These are phyloP conservation scores for Speleostelium caveatum DNA, from an alignment of 78 protist genomes.

Conservation along the genomic window DNA sequence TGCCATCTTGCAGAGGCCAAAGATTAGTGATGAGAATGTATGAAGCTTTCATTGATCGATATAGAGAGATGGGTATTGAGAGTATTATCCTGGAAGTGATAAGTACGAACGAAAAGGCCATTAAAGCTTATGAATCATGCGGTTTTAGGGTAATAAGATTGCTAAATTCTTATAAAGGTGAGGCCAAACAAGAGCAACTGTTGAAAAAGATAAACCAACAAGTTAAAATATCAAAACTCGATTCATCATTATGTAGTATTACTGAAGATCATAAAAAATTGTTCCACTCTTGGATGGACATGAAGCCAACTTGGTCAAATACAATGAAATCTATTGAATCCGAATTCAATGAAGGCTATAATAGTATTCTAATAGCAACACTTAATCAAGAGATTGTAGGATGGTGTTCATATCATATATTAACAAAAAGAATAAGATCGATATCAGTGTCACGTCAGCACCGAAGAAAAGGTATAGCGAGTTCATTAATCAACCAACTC, in stretches of 20 bases:
- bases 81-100: conserved; percentile 9
- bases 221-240: no score
- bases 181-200: neutral
- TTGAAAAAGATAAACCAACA: neutral
- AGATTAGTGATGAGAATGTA: neutral
- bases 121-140: conserved; percentile 1
- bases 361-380: neutral
- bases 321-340: neutral
- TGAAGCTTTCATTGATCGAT: neutral
- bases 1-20: conserved; percentile 15
- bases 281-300: neutral
- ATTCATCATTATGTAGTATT: neutral
- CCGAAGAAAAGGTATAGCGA: conserved; percentile 20
- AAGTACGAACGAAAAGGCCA: neutral
- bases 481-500: neutral
- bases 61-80: neutral
- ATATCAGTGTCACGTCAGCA: neutral
- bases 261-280: neutral
- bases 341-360: neutral
- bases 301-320: conserved; percentile 1
- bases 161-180: neutral
- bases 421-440: conserved; percentile 4
- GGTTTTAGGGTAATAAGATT: neutral
- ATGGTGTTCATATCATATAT: neutral
- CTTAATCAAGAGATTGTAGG: neutral